phyloP scores from a whole-genome alignment of 768 basidiomycete genomes.

The Lactarius hatsudake region DNA sequence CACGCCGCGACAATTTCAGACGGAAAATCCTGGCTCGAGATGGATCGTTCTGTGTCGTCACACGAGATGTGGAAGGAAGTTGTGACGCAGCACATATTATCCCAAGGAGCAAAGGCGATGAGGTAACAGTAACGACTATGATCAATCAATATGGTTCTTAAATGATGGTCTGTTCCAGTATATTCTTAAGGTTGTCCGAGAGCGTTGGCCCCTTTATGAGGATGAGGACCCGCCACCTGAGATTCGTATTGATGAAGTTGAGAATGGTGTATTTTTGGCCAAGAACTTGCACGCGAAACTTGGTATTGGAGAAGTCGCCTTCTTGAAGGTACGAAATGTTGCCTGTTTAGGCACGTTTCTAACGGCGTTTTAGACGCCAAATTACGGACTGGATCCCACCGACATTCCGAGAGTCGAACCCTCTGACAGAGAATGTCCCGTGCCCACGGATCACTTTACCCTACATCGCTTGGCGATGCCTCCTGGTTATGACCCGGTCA shows the following conservation, averaged over 20 bases:
- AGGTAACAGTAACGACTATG: background rate
- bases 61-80: background rate
- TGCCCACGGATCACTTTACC: too few species aligned
- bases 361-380: constrained; percentile 1
- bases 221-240: too few species aligned
- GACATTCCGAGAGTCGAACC: background rate
- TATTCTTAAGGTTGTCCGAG: background rate
- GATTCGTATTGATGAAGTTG: background rate
- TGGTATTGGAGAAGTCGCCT: background rate
- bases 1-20: background rate
- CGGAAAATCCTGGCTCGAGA: background rate
- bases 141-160: background rate
- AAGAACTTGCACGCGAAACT: background rate
- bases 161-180: background rate
- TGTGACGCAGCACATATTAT: constrained; percentile 2
- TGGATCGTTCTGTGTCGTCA: background rate
- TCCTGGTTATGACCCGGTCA: too few species aligned
- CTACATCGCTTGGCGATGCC: too few species aligned
- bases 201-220: background rate
- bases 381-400: background rate
- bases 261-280: background rate
- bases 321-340: constrained; percentile 6
- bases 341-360: background rate
- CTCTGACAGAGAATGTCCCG: too few species aligned
- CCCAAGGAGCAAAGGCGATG: background rate